phyloP scores from a whole-genome alignment of 2,329 filamentous ascomycete genomes.

The Dothistroma septosporum region DNA sequence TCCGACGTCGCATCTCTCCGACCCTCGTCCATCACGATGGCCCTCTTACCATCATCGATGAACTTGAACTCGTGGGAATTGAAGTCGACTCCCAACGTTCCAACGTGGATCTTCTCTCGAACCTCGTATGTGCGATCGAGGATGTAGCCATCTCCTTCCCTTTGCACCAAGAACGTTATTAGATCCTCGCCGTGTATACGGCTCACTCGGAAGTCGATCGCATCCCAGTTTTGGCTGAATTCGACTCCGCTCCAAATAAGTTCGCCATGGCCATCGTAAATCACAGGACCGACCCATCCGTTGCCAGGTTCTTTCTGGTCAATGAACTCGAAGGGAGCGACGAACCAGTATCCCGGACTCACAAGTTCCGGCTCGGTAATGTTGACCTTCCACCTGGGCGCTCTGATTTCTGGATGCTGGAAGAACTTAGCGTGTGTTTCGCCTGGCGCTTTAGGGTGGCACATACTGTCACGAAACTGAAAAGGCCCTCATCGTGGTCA shows the following conservation, averaged over 20 bases:
- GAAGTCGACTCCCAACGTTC: slow-evolving; percentile 15
- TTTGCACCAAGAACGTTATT: slow-evolving; percentile 14
- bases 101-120: slow-evolving; percentile 13
- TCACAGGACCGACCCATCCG: slow-evolving; percentile 18
- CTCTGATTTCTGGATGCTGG: slow-evolving; percentile 21
- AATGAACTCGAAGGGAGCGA: slow-evolving; percentile 18
- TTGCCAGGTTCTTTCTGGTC: slow-evolving; percentile 13
- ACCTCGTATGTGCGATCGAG: slow-evolving; percentile 13
- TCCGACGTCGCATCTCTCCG: slow-evolving; percentile 9
- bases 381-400: slow-evolving; percentile 17
- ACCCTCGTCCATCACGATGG: slow-evolving; percentile 13
- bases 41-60: slow-evolving; percentile 13
- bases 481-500: slow-evolving; percentile 9
- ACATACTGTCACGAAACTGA: slow-evolving; percentile 10
- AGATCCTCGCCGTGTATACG: background rate
- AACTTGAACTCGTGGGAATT: slow-evolving; percentile 20
- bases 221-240: slow-evolving; percentile 12
- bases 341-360: slow-evolving; percentile 21
- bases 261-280: slow-evolving; percentile 20
- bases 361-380: slow-evolving; percentile 10
- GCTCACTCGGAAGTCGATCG: slow-evolving; percentile 12
- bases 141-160: slow-evolving; percentile 10
- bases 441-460: background rate
- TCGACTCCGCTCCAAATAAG: slow-evolving; percentile 21
- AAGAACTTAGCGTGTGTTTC: background rate